Conservation (phyloP, 2,329 filamentous ascomycete species). For the Dothideomycetidae sp. region DNA sequence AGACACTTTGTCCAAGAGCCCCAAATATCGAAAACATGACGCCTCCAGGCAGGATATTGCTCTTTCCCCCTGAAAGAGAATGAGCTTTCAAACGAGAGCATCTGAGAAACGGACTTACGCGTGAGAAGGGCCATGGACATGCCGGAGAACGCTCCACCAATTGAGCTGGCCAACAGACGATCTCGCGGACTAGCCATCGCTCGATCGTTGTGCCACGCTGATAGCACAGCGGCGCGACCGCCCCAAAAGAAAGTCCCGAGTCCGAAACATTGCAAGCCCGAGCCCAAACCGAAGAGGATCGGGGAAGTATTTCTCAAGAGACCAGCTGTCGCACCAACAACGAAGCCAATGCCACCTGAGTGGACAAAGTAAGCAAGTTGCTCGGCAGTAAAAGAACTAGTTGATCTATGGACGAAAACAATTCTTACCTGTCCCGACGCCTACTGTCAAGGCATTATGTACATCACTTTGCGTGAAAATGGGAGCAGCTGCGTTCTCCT, state of each 20-base stretch:
- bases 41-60: constrained; percentile 40
- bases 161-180: constrained; percentile 50
- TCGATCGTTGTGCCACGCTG: constrained; percentile 24
- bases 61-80: constrained; percentile 36
- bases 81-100: no score
- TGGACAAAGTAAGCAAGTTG: no score
- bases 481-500: neutral
- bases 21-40: constrained; percentile 46
- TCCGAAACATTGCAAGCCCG: constrained; percentile 67
- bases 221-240: constrained; percentile 30
- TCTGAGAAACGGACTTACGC: constrained; percentile 23
- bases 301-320: constrained; percentile 50
- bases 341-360: constrained; percentile 56
- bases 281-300: constrained; percentile 54
- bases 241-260: constrained; percentile 67
- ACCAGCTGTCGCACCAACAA: constrained; percentile 31
- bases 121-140: constrained; percentile 40
- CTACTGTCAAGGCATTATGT: neutral
- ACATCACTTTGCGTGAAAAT: neutral
- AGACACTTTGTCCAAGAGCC: constrained; percentile 41
- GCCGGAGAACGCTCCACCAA: constrained; percentile 56
- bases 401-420: neutral
- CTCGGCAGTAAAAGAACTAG: neutral
- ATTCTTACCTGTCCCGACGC: constrained; percentile 28
- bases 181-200: constrained; percentile 42